Evolutionary conservation across 2,329 filamentous ascomycete genomes (phyloP).

Genomic region (Fusarium illudens): DNA sequence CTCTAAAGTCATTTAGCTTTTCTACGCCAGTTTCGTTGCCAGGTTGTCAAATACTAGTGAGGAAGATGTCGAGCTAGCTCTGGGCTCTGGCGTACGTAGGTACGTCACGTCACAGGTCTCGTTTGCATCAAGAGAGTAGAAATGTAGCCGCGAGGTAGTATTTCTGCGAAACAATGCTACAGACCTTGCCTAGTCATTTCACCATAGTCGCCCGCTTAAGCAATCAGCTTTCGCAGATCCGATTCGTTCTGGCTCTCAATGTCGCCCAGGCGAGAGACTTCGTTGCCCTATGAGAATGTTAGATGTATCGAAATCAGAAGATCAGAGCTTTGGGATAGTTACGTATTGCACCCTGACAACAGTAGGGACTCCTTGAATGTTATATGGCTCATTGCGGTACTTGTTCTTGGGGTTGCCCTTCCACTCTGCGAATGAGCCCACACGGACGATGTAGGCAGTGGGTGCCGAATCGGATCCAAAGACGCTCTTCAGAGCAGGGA

Average conservation of each 20-base stretch:
- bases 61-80: no score
- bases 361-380: constrained; percentile 41
- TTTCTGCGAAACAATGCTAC: no score
- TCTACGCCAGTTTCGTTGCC: no score
- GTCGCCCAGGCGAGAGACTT: constrained; percentile 40
- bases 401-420: constrained; percentile 38
- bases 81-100: no score
- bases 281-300: constrained; percentile 28
- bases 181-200: neutral
- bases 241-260: constrained; percentile 42
- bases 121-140: no score
- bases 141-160: no score
- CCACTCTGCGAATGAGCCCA: constrained; percentile 39
- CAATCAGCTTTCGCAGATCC: constrained; percentile 34
- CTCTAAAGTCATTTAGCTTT: no score
- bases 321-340: neutral
- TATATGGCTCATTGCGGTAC: constrained; percentile 39
- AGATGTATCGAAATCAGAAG: neutral
- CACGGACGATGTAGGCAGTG: constrained; percentile 40
- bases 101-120: no score
- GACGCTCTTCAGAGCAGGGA: constrained; percentile 38
- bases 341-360: constrained; percentile 42
- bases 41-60: no score
- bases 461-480: constrained; percentile 38
- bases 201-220: neutral